A percentile compares a stretch with the other conserved stretches of the same genome.
Evolutionary conservation across 257 asterid species (phyloP).

Genomic region (Fraxinus cuspidata): DNA sequence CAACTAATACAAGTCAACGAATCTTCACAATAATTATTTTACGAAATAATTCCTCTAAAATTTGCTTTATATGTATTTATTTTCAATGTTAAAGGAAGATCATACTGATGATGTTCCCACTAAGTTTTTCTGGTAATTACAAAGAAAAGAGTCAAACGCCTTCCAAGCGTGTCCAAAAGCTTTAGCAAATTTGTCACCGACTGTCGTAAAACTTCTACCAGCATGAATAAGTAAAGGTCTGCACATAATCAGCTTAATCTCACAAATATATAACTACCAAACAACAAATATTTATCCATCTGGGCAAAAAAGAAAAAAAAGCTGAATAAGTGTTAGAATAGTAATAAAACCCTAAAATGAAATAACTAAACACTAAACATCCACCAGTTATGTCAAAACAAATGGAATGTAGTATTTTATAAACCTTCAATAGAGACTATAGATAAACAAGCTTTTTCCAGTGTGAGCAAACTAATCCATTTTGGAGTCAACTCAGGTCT

Average conservation of each 20-base stretch:
- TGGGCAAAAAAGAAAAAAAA: background rate
- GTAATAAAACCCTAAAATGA: background rate
- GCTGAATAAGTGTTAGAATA: background rate
- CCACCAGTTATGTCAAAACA: background rate
- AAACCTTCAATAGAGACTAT: slow-evolving; percentile 71
- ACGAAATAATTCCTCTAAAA: too few relatives aligned
- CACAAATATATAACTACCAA: background rate
- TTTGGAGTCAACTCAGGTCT: slow-evolving; percentile 62
- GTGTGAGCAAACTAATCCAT: slow-evolving; percentile 71
- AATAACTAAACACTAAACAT: background rate
- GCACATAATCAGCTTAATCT: background rate
- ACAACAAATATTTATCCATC: background rate
- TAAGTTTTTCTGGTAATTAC: too few relatives aligned
- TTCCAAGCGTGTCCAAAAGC: background rate
- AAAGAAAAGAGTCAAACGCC: background rate
- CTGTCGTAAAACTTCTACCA: background rate
- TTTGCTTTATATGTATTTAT: too few relatives aligned
- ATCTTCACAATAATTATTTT: too few relatives aligned
- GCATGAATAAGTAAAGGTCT: background rate
- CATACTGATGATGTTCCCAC: too few relatives aligned
- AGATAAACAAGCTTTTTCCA: slow-evolving; percentile 82
- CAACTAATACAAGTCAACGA: too few relatives aligned
- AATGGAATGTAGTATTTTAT: background rate
- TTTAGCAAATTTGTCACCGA: background rate
- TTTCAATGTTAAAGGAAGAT: too few relatives aligned